A percentile compares a stretch with the other conserved stretches of the same genome.
Evolutionary conservation across 2,329 filamentous ascomycete genomes (phyloP).

Genomic region (Xylariaceae sp.): DNA sequence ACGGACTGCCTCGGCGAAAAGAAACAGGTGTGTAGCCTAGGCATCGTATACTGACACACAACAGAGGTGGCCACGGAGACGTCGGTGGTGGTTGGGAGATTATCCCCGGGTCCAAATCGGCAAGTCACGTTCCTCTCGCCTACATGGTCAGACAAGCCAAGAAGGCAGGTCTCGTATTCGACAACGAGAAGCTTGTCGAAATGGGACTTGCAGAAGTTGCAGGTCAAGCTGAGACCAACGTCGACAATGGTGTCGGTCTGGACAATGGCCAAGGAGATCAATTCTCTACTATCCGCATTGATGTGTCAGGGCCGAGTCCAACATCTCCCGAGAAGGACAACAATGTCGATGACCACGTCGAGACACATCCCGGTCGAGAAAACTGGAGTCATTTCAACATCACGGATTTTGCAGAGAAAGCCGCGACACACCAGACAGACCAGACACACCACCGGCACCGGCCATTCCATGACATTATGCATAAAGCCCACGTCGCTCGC

Average conservation of each 20-base stretch:
- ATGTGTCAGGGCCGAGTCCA: slow-evolving; percentile 26
- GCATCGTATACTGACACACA: slow-evolving; percentile 1
- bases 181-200: slow-evolving; percentile 59
- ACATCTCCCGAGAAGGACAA: not conserved
- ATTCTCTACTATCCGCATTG: slow-evolving; percentile 34
- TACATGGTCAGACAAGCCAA: slow-evolving; percentile 65
- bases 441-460: slow-evolving; percentile 8
- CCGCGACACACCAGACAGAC: slow-evolving; percentile 7
- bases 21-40: not conserved
- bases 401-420: slow-evolving; percentile 13
- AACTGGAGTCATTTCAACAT: slow-evolving; percentile 20
- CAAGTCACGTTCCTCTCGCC: slow-evolving; percentile 62
- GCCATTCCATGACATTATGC: slow-evolving; percentile 53
- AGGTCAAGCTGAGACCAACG: slow-evolving; percentile 30
- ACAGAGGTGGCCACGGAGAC: slow-evolving; percentile 64
- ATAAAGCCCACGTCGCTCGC: slow-evolving; percentile 47
- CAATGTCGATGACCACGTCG: not conserved
- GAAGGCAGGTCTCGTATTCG: slow-evolving; percentile 64
- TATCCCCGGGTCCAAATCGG: slow-evolving; percentile 50
- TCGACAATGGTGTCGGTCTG: not conserved
- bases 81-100: slow-evolving; percentile 71
- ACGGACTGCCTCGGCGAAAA: not conserved
- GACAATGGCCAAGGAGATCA: slow-evolving; percentile 4
- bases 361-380: not conserved
- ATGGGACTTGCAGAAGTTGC: slow-evolving; percentile 54